phyloP scores from a whole-genome alignment of 1,284 basidiomycete species.

The Ceratobasidium sp. region DNA sequence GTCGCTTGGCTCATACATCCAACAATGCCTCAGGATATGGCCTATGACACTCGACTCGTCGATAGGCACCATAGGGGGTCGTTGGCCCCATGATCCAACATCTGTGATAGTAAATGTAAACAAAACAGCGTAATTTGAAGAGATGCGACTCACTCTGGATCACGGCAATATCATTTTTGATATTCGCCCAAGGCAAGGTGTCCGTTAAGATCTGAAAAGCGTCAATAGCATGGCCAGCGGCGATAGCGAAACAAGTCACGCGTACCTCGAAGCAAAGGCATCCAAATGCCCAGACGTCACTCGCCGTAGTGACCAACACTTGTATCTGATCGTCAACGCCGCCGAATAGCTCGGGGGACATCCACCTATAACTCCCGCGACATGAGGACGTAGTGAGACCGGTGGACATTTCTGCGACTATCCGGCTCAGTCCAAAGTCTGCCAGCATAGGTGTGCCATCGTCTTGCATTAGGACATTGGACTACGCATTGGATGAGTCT shows the following conservation, averaged over 20 bases:
- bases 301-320: slow-evolving; percentile 16
- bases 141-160: not conserved
- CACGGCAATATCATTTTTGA: not conserved
- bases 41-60: not conserved
- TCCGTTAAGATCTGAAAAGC: slow-evolving; percentile 8
- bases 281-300: slow-evolving; percentile 44
- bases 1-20: not conserved
- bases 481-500: not conserved
- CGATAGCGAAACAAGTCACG: not conserved
- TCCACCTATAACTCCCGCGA: slow-evolving; percentile 23
- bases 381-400: slow-evolving; percentile 40
- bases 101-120: not conserved
- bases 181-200: not conserved
- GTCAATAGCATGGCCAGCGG: not conserved
- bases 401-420: slow-evolving; percentile 19
- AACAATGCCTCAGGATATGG: slow-evolving; percentile 20
- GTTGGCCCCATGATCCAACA: not conserved
- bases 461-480: slow-evolving; percentile 41
- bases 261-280: slow-evolving; percentile 34
- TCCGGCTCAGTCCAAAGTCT: slow-evolving; percentile 42
- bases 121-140: not conserved
- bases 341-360: slow-evolving; percentile 39
- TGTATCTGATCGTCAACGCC: slow-evolving; percentile 13
- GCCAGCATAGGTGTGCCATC: slow-evolving; percentile 29
- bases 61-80: not conserved